A percentile compares a stretch with the other conserved stretches of the same genome.
phyloP scores from a whole-genome alignment of 2,329 filamentous ascomycete species.

The Aspergillus glaucus region DNA sequence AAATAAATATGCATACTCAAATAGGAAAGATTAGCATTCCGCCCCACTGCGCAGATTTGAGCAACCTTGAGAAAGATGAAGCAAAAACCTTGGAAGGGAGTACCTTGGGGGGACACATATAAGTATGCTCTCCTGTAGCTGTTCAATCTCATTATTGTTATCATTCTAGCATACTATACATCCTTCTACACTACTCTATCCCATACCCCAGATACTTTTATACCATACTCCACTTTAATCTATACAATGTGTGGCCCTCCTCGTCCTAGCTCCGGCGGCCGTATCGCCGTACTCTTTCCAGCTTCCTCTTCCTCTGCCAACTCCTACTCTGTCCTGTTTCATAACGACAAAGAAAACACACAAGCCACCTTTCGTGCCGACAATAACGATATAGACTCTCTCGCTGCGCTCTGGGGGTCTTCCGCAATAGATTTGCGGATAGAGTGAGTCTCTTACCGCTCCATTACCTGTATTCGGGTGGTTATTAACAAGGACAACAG shows the following conservation, averaged over 20 bases:
- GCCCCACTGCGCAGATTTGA: constrained; percentile 16
- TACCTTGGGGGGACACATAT: constrained; percentile 1
- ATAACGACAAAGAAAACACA: constrained; percentile 9
- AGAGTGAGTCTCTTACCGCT: constrained; percentile 19
- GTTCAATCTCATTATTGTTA: neutral
- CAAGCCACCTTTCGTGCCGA: constrained; percentile 23
- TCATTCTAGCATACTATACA: neutral
- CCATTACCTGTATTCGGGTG: neutral
- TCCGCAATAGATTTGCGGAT: constrained; percentile 24
- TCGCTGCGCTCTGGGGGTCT: constrained; percentile 11
- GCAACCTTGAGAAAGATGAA: constrained; percentile 14
- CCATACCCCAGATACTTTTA: neutral
- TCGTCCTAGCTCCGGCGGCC: constrained; percentile 41
- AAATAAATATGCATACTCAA: neutral
- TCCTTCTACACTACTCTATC: neutral
- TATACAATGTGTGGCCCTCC: constrained; percentile 47
- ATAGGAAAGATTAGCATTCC: neutral
- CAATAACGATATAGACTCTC: constrained; percentile 15
- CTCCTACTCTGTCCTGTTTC: constrained; percentile 28
- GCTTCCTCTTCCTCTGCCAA: constrained; percentile 9
- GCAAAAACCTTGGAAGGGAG: neutral
- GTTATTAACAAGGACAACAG: constrained; percentile 6
- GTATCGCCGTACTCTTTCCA: constrained; percentile 30
- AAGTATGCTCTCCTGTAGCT: neutral
- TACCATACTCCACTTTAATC: constrained; percentile 14